These are phyloP conservation scores for Phytophthora uliginosa DNA, from an alignment of 352 stramenopile species.

Conservation along the genomic window DNA sequence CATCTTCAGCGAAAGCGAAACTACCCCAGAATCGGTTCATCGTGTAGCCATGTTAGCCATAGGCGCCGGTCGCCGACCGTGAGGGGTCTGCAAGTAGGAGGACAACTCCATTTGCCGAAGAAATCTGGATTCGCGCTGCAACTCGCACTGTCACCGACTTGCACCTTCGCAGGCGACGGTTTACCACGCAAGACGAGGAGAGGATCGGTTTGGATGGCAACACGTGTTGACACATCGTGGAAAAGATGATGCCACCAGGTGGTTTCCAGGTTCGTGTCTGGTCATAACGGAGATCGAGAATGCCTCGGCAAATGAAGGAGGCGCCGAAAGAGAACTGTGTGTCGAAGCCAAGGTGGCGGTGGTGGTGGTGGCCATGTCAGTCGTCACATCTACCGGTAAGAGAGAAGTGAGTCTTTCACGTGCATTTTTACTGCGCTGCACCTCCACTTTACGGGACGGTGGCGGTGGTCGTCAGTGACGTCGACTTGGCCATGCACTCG, in stretches of 20 bases:
- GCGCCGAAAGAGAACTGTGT: background rate
- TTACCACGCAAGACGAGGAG: slow-evolving; percentile 18
- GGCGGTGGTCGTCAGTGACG: slow-evolving; percentile 13
- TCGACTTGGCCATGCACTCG: slow-evolving; percentile 16
- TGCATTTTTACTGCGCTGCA: slow-evolving; percentile 12
- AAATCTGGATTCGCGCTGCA: background rate
- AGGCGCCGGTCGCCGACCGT: no score
- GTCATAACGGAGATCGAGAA: slow-evolving; percentile 5
- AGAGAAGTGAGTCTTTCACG: background rate
- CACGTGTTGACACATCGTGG: slow-evolving; percentile 20
- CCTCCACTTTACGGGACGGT: slow-evolving; percentile 2
- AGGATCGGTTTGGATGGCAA: slow-evolving; percentile 12
- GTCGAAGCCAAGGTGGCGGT: background rate
- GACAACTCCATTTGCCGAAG: background rate
- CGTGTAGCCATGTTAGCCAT: no score
- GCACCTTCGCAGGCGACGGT: background rate
- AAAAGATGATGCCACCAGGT: slow-evolving; percentile 29
- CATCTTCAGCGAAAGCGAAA: background rate
- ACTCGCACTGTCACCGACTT: background rate
- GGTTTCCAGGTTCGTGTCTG: slow-evolving; percentile 28
- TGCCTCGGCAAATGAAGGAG: background rate
- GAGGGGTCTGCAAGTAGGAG: no score
- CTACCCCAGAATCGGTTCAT: no score
- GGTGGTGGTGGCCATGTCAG: background rate
- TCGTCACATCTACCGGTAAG: background rate